phyloP scores from a whole-genome alignment of 202 grass and related monocot genomes.

The Brachypodium distachyon region DNA sequence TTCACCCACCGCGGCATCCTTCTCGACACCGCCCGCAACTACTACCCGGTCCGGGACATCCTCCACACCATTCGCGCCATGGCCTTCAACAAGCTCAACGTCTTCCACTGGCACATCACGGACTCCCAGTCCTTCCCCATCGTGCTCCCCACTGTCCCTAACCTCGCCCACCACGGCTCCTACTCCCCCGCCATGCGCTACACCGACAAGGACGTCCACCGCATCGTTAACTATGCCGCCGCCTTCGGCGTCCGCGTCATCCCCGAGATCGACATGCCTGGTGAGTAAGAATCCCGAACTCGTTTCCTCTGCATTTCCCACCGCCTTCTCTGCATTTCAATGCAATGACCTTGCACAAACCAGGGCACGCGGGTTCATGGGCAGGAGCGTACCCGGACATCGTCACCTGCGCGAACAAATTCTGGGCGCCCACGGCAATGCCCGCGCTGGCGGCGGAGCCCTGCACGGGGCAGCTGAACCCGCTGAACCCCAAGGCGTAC shows the following conservation, averaged over 20 bases:
- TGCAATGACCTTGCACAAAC: neutral
- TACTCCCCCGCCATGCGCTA: slow-evolving; percentile 69
- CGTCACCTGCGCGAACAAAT: slow-evolving; percentile 77
- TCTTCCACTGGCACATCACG: slow-evolving; percentile 90
- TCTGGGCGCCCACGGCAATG: slow-evolving; percentile 59
- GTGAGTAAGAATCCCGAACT: slow-evolving; percentile 14
- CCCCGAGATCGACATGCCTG: slow-evolving; percentile 91
- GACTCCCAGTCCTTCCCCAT: slow-evolving; percentile 90
- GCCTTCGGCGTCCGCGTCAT: slow-evolving; percentile 68
- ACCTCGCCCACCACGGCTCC: slow-evolving; percentile 54
- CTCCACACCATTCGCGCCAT: slow-evolving; percentile 74
- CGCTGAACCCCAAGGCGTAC: slow-evolving; percentile 77
- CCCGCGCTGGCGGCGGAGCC: slow-evolving; percentile 72
- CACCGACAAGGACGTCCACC: slow-evolving; percentile 52
- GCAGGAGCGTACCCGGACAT: slow-evolving; percentile 81
- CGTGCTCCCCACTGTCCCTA: slow-evolving; percentile 62
- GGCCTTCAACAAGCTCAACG: slow-evolving; percentile 91
- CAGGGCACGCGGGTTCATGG: slow-evolving; percentile 88
- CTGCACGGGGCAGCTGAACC: slow-evolving; percentile 82
- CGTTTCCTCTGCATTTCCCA: neutral
- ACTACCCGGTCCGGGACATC: slow-evolving; percentile 65
- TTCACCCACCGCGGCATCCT: slow-evolving; percentile 72
- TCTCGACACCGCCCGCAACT: slow-evolving; percentile 82
- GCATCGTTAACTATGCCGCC: slow-evolving; percentile 51
- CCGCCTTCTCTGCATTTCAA: neutral